A percentile compares a stretch with the other conserved stretches of the same genome.
phyloP scores from a whole-genome alignment of 768 basidiomycete genomes.

The Suillus fuscotomentosus region DNA sequence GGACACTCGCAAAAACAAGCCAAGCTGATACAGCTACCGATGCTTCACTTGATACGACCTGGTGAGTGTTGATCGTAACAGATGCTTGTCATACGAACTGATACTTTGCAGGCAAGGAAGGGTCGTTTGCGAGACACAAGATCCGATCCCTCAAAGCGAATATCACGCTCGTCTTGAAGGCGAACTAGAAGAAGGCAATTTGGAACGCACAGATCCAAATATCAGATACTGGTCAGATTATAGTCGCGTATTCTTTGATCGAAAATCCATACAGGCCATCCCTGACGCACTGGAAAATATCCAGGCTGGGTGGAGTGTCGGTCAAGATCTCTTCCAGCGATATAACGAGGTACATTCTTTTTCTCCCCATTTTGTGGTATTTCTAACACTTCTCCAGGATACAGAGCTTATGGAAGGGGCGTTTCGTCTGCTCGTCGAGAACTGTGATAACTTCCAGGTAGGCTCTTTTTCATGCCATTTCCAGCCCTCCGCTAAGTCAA shows the following conservation, averaged over 20 bases:
- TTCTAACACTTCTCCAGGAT: slow-evolving; percentile 40
- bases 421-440: slow-evolving; percentile 67
- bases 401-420: slow-evolving; percentile 67
- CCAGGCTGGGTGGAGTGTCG: slow-evolving; percentile 56
- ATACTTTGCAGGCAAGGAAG: slow-evolving; percentile 43
- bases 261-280: slow-evolving; percentile 61
- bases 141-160: slow-evolving; percentile 48
- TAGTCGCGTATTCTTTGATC: slow-evolving; percentile 54
- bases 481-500: neutral
- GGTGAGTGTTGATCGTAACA: slow-evolving; percentile 14
- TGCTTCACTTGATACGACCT: slow-evolving; percentile 18
- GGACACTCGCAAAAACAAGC: slow-evolving; percentile 42
- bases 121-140: slow-evolving; percentile 50
- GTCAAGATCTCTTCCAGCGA: slow-evolving; percentile 49
- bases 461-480: neutral
- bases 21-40: slow-evolving; percentile 32
- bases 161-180: slow-evolving; percentile 51
- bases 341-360: slow-evolving; percentile 51
- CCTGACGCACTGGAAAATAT: slow-evolving; percentile 53
- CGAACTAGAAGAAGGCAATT: slow-evolving; percentile 10
- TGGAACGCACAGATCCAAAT: slow-evolving; percentile 17
- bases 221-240: slow-evolving; percentile 54
- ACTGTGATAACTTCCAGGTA: slow-evolving; percentile 75
- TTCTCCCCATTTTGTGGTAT: neutral
- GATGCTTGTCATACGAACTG: neutral